Base-by-base conservation (phyloP, 495 filamentous ascomycete genomes). In the Pseudomonodictys pantanalensis region DNA sequence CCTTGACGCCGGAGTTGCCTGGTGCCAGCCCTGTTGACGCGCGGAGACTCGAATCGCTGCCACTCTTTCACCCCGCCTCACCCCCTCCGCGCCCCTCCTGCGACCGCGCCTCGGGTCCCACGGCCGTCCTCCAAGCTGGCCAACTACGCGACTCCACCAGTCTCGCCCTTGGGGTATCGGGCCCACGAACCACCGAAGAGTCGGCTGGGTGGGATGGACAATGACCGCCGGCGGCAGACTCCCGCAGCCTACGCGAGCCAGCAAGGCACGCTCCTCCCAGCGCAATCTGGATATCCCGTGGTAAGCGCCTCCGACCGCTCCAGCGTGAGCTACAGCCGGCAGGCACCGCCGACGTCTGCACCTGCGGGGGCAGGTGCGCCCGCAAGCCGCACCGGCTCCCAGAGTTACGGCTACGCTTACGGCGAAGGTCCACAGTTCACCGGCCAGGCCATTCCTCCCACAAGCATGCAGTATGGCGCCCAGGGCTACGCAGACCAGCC, bases 341-440 rank as follows among this genome's bases (percentile, higher is more conserved):
- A 68, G 38, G 68, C 10, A 26, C 49, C 71, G 35, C 68, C 73
- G 1, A 69, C 67, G 12, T 54, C 62, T 2, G 55, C 69, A 17
- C 47, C 68, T 25, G 26, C 68, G n/a, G 29, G 61, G 2, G 38
- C 4, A 15, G 38, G 38, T 41, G 15, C 15, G 15, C 15, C 4
- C 38, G 65, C 76, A 48, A 72, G 74, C 28, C 47, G 53, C 39
- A 73, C 78, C 56, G 73, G 72, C 51, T 69, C 75, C 45, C 70
- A 81, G 68, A 69, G 74, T 45, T 67, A 62, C 60, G 69, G 73
- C 44, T 85, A 86, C 73, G 76, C 74, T 62, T 78, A 79, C 29
- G 83, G 76, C 49, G 81, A 84, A 46, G 71, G 76, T 3, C 54
- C 76, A n/a, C 71, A 77, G 56, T 85, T 82, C 66, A 72, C 78